Percentiles rank a stretch among this genome's conserved stretches.
Evolutionary conservation across 2,329 filamentous ascomycete species (phyloP).

Genomic region (Fusarium sp.): DNA sequence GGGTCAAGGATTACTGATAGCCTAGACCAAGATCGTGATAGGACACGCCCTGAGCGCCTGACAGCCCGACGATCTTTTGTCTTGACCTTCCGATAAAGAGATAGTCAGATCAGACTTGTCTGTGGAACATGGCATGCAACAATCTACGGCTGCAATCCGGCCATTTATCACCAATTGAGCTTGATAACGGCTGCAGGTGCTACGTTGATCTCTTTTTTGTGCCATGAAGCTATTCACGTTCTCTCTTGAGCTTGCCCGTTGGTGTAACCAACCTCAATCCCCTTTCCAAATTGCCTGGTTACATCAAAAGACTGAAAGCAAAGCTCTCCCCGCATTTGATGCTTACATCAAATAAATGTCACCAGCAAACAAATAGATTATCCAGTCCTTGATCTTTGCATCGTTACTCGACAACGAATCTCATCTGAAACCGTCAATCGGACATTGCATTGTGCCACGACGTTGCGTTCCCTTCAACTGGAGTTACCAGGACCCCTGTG

Average conservation of each 20-base stretch:
- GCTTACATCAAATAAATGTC: conserved; percentile 7
- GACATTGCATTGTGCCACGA: conserved; percentile 15
- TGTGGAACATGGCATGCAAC: conserved; percentile 32
- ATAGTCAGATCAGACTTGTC: conserved; percentile 3
- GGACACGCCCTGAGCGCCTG: conserved; percentile 1
- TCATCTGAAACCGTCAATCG: conserved; percentile 5
- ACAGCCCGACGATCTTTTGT: conserved; percentile 4
- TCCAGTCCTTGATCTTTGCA: not conserved
- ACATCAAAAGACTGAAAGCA: conserved; percentile 19
- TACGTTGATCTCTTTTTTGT: conserved; percentile 10
- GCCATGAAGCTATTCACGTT: conserved; percentile 24
- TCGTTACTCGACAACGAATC: conserved; percentile 14
- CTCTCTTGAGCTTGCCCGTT: not conserved
- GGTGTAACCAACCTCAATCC: conserved; percentile 18
- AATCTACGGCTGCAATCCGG: conserved; percentile 31
- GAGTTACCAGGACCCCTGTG: not conserved
- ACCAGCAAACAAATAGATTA: not conserved
- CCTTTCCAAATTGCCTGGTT: conserved; percentile 14
- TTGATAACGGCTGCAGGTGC: conserved; percentile 25
- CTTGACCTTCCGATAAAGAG: conserved; percentile 22
- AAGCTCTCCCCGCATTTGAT: conserved; percentile 11
- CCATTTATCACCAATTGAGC: conserved; percentile 29
- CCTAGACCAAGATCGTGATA: conserved; percentile 11
- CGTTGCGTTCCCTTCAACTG: conserved; percentile 24
- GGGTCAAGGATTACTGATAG: conserved; percentile 16